These are phyloP conservation scores for Podospora fimiseda DNA, from an alignment of 495 filamentous ascomycete genomes.

Conservation along the genomic window DNA sequence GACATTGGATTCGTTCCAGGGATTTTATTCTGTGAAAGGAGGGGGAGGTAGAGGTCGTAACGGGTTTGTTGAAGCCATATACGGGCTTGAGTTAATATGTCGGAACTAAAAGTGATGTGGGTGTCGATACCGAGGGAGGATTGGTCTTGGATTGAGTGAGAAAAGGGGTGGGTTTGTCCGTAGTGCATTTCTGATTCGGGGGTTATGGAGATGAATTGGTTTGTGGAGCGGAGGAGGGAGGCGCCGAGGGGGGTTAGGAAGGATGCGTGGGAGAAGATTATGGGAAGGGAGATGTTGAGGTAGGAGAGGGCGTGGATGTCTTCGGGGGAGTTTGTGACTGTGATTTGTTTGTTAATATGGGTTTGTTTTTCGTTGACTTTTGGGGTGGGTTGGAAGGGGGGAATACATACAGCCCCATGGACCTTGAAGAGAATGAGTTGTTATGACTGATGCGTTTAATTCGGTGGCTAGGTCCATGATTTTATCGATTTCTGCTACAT, in stretches of 20 bases:
- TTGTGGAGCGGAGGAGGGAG: conserved; percentile 24
- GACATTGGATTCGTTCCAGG: conserved; percentile 25
- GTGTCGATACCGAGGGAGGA: conserved; percentile 43
- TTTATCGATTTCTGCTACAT: conserved; percentile 20
- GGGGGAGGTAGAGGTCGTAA: conserved; percentile 23
- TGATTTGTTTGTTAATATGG: background rate
- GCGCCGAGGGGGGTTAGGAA: conserved; percentile 21
- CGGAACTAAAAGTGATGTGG: conserved; percentile 26
- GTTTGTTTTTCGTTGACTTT: background rate
- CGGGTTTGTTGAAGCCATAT: conserved; percentile 39
- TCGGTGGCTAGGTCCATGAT: conserved; percentile 23
- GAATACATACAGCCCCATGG: conserved; percentile 24
- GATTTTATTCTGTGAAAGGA: conserved; percentile 27
- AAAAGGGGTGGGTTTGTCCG: conserved; percentile 25
- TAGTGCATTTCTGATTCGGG: conserved; percentile 37
- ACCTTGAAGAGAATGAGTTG: conserved; percentile 25
- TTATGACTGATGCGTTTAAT: conserved; percentile 26
- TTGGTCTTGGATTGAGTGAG: conserved; percentile 31
- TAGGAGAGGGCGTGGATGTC: conserved; percentile 22
- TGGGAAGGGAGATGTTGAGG: conserved; percentile 27
- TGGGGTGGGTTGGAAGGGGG: background rate
- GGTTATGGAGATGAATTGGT: conserved; percentile 36
- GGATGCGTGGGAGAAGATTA: conserved; percentile 34
- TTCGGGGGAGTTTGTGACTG: conserved; percentile 26
- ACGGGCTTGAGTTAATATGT: conserved; percentile 29